Base-by-base conservation (phyloP, 2,329 filamentous ascomycete species). In the Xylogone sp. region DNA sequence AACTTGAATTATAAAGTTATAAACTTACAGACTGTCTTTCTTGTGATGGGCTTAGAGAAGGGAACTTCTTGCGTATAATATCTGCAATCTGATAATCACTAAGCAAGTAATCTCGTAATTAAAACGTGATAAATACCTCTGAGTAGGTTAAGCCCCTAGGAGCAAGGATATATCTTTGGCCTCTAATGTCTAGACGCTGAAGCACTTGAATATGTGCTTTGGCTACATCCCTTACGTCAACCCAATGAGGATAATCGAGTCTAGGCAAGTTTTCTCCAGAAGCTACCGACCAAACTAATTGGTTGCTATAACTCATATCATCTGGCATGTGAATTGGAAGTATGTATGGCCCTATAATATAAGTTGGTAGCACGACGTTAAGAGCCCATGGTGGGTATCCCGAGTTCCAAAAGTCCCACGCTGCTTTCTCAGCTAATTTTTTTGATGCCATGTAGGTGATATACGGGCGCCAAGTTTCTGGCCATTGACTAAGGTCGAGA, bases 221-320 rank as follows among this genome's bases (percentile, higher is more conserved):
- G 31, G 46, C 46, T n/a, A 48, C 46, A 48, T 48, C 46, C n/a
- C 46, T 21, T 8, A 48, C 46, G 24, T 48, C 46, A 13, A 48
- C 46, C 46, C 46, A 48, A 19, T 42, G 20, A 42, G 46, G 46
- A 48, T 42, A 48, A 27, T 24, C 31, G n/a, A 42, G n/a, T 18
- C 7, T 21, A 16, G 29, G 20, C 6, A 42, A 22, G 8, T n/a
- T 22, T 4, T 48, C 20, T 21, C n/a, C 34, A 16, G 20, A 22
- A 10, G 31, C 29, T 4, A 21, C 21, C 22, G 16, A 22, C 31
- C 46, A 48, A 22, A 48, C 24, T 8, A 48, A 18, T 16, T 31
- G 9, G 42, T 42, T 42, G 34, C 46, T 48, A 19, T 22, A 48
- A 42, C 34, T 48, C 31, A 48, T 18, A 22, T 20, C 19, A 7